Conservation (phyloP, 306 rosid species). For the Cucurbita pepo region DNA sequence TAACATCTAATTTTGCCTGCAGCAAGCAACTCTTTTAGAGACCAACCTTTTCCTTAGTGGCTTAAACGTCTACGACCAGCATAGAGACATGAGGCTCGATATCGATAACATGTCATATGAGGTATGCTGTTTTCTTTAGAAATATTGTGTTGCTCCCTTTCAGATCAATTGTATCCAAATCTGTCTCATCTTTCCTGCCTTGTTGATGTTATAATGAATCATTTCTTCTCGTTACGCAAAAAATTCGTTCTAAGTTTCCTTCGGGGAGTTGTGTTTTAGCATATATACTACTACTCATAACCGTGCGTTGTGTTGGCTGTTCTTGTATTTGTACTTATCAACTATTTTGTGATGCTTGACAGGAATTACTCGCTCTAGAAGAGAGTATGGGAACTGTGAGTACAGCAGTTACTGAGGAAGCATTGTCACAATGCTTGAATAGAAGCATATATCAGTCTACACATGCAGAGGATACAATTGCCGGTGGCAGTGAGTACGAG, state of each 20-base stretch:
- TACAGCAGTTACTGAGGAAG: conserved; percentile 85
- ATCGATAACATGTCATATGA: conserved; percentile 98
- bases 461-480: conserved; percentile 20
- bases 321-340: neutral
- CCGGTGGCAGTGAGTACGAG: conserved; percentile 24
- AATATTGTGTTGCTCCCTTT: neutral
- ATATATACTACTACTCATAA: no score
- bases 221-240: no score
- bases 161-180: neutral
- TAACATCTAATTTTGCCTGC: conserved; percentile 15
- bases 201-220: no score
- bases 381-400: conserved; percentile 96
- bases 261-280: neutral
- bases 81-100: conserved; percentile 96
- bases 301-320: neutral
- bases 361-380: conserved; percentile 92
- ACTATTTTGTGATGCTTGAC: conserved; percentile 3
- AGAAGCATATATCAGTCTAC: conserved; percentile 33
- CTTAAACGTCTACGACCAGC: conserved; percentile 73
- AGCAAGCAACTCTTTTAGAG: conserved; percentile 89
- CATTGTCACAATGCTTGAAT: conserved; percentile 46
- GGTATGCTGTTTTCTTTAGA: conserved; percentile 31
- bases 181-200: neutral
- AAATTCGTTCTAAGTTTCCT: no score
- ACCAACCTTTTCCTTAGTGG: conserved; percentile 70